phyloP scores from a whole-genome alignment of 371 early-diverging fungal genomes.

The Haplosporangium sp. region DNA sequence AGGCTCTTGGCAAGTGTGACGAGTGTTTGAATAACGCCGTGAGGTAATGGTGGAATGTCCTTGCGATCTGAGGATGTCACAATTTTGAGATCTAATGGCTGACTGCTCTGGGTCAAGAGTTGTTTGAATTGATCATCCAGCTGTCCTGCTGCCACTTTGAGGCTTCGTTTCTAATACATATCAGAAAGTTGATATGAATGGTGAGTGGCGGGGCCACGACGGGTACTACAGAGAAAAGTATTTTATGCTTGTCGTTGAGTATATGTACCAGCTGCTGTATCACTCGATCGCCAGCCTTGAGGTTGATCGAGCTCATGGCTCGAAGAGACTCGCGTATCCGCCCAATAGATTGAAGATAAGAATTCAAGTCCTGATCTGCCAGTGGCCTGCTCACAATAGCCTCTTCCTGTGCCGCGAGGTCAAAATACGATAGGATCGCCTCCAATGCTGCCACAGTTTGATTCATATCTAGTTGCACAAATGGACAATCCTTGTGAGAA shows the following conservation, averaged over 20 bases:
- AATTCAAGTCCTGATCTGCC: constrained; percentile 60
- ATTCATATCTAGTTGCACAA: constrained; percentile 71
- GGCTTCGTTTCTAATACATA: constrained; percentile 62
- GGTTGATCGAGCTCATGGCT: constrained; percentile 61
- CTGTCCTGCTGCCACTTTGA: constrained; percentile 67
- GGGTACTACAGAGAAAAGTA: background rate
- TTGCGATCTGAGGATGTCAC: constrained; percentile 52
- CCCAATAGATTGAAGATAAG: constrained; percentile 66
- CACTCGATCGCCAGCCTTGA: constrained; percentile 66
- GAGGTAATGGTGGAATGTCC: constrained; percentile 44
- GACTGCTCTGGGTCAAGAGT: constrained; percentile 62
- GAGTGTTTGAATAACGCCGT: constrained; percentile 20
- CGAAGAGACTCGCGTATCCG: constrained; percentile 68
- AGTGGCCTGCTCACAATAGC: constrained; percentile 71
- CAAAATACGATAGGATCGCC: constrained; percentile 80
- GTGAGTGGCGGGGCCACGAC: too few relatives aligned
- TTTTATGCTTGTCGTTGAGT: background rate
- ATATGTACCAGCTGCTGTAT: constrained; percentile 62
- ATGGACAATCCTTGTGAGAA: background rate
- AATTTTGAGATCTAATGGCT: constrained; percentile 60
- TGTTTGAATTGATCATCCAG: constrained; percentile 66
- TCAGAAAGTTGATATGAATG: too few relatives aligned
- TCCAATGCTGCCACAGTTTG: constrained; percentile 76
- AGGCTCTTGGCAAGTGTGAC: constrained; percentile 34
- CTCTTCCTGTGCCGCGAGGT: constrained; percentile 82